Evolutionary conservation across 2,329 filamentous ascomycete genomes (phyloP).

Genomic region (Colletotrichum lentis): DNA sequence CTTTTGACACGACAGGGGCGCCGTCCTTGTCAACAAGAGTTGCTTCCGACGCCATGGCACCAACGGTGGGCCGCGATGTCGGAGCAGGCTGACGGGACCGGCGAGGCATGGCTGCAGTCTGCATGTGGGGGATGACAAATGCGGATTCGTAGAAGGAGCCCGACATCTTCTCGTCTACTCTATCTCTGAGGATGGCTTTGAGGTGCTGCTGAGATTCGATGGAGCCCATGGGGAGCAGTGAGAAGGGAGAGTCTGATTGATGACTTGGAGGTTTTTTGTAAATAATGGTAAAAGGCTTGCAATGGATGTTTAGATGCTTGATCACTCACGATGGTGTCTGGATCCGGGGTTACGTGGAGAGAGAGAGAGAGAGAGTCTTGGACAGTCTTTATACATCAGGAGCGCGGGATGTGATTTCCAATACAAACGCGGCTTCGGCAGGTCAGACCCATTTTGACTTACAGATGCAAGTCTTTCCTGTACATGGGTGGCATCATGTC

Average conservation of each 20-base stretch:
- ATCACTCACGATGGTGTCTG: neutral
- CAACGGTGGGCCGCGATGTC: neutral
- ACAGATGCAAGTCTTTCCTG: neutral
- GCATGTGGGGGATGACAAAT: slow-evolving; percentile 31
- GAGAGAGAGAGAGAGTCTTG: slow-evolving; percentile 11
- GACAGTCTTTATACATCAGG: slow-evolving; percentile 18
- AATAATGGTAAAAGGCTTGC: neutral
- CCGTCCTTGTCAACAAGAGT: slow-evolving; percentile 35
- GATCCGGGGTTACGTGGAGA: neutral
- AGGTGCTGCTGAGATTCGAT: slow-evolving; percentile 27
- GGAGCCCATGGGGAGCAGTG: slow-evolving; percentile 22
- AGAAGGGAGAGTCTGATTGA: neutral
- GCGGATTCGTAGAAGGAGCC: slow-evolving; percentile 34
- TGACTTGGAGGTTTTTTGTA: neutral
- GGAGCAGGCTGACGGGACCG: slow-evolving; percentile 22
- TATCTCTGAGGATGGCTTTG: slow-evolving; percentile 32
- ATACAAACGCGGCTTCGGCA: slow-evolving; percentile 17
- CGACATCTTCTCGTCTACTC: slow-evolving; percentile 19
- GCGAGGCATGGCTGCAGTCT: slow-evolving; percentile 33
- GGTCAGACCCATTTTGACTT: neutral
- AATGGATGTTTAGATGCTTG: neutral
- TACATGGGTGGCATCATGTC: slow-evolving; percentile 34
- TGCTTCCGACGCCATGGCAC: slow-evolving; percentile 32
- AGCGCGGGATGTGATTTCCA: slow-evolving; percentile 6
- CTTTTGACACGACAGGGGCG: slow-evolving; percentile 21